Evolutionary conservation across 805 yeast species (phyloP), one percentile per base, ranked within the genome.

Genomic region (Candida parachauliodes): DNA sequence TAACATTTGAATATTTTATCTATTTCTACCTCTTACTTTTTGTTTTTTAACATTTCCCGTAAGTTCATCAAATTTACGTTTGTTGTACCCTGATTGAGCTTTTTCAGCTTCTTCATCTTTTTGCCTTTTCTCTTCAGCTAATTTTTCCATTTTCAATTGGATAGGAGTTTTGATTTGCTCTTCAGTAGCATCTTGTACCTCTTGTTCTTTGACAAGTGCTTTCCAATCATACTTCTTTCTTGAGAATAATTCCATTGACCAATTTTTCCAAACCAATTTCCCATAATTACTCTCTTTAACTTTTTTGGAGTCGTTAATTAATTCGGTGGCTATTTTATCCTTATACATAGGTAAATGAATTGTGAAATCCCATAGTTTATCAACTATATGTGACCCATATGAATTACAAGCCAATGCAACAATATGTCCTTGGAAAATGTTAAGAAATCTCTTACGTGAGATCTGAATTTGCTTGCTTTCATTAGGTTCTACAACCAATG

Each of bases 211-310:
- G 12, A 81, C 70, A 26, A 75, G 47, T 11, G 70, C 47, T 60
- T 83, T 86, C 98, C 98, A 91, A 52, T 88, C 96, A 52, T 69
- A 76, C 57, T 81, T 76, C 60, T 81, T 80, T 54, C 94, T 72
- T 8, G 66, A 55, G 51, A 79, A 91, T 49, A 81, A 62, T 56
- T 93, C 98, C 81, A 91, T 74, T 21, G 75, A 65, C 97, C 97
- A 93, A 58, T 91, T 91, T 57, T 83, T 86, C 98, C 97, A 93
- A 1, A 93, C 98, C 50, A 79, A 73, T 54, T 82, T 77, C 24
- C 98, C 98, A 53, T 91, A 93, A 9, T 69, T 75, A 54, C 95
- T 85, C 43, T 81, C 87, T 64, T 93, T 88, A 30, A 93, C 83
- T 43, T 72, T 70, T 26, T 77, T 82, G 27, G 81, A 74, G 29